Conservation (phyloP, 371 early-diverging fungal genomes). For the Actinomortierella ambigua region DNA sequence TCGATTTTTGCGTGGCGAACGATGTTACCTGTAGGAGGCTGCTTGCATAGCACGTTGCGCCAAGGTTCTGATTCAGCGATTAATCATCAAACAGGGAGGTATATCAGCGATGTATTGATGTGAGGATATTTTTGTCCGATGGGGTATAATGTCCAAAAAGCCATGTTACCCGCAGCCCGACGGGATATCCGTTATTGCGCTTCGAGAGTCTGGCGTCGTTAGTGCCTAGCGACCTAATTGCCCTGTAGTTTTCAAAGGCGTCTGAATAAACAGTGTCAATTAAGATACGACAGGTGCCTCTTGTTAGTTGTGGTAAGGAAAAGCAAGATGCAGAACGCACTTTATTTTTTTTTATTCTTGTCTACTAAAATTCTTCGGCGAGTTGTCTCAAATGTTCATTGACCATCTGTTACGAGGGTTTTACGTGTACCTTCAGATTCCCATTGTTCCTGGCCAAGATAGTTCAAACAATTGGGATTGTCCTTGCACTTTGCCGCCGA, state of each 20-base stretch:
- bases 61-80: slow-evolving; percentile 45
- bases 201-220: slow-evolving; percentile 7
- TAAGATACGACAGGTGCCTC: no score
- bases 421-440: slow-evolving; percentile 40
- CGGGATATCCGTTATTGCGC: slow-evolving; percentile 13
- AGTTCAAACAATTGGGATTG: slow-evolving; percentile 52
- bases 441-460: slow-evolving; percentile 49
- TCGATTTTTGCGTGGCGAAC: no score
- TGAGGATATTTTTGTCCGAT: slow-evolving; percentile 31
- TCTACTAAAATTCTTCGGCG: no score
- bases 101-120: no score
- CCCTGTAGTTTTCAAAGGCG: slow-evolving; percentile 37
- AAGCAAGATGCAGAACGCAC: no score
- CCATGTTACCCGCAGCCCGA: slow-evolving; percentile 35
- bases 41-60: slow-evolving; percentile 59
- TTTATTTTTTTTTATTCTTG: no score
- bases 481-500: slow-evolving; percentile 44
- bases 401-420: not conserved
- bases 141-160: not conserved
- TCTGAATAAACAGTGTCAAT: slow-evolving; percentile 10
- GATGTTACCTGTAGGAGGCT: slow-evolving; percentile 42
- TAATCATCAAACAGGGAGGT: not conserved
- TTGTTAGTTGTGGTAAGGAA: no score
- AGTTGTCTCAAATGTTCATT: no score
- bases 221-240: not conserved